Percentiles rank a stretch among this genome's conserved stretches.
These are phyloP conservation scores for Ceraceosorus bombacis DNA, from an alignment of 1,284 basidiomycete genomes.

Conservation along the genomic window DNA sequence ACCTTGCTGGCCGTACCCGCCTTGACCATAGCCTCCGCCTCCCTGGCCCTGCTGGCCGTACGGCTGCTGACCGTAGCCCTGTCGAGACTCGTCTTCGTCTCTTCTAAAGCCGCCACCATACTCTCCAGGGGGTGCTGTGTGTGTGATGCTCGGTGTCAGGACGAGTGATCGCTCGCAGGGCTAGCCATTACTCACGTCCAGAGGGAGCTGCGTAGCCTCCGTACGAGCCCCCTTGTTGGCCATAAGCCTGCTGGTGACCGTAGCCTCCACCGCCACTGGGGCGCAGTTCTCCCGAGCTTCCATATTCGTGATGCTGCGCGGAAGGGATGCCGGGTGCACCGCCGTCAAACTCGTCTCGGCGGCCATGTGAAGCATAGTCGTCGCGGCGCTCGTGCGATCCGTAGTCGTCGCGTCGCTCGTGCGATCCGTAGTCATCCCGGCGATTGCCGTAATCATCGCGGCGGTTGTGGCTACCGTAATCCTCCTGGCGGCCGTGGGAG, in stretches of 20 bases:
- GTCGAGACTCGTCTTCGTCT: background rate
- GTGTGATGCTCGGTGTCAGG: background rate
- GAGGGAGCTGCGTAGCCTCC: background rate
- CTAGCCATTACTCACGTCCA: background rate
- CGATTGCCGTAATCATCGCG: slow-evolving; percentile 4
- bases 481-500: background rate
- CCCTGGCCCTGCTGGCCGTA: background rate
- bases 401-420: no score
- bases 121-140: background rate
- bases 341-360: no score
- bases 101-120: background rate
- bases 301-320: no score
- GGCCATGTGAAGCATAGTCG: no score
- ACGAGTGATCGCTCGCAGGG: background rate
- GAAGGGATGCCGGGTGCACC: no score
- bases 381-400: no score
- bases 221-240: background rate
- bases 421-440: background rate
- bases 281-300: no score
- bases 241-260: background rate
- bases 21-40: background rate
- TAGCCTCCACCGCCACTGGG: no score
- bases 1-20: background rate
- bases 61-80: background rate
- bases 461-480: background rate